Evolutionary conservation across 73 alveolate species (phyloP).

Genomic region (Tetrahymena thermophila): DNA sequence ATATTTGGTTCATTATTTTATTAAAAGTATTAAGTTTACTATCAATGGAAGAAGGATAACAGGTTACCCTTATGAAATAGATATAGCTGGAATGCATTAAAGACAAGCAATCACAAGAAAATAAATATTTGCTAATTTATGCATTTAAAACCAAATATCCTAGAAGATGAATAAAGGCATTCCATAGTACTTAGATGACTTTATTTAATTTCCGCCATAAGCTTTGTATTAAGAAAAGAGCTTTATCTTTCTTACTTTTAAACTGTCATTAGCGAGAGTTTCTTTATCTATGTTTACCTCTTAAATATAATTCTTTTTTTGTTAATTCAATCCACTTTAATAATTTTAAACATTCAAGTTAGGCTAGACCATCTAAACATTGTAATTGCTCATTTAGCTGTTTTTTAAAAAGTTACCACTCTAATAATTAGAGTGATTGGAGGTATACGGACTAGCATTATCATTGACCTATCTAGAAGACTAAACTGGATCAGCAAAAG

Average conservation of each 20-base stretch:
- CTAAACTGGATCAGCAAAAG: not conserved
- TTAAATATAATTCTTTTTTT: not conserved
- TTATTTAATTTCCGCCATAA: not conserved
- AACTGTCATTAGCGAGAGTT: not conserved
- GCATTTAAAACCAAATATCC: slow-evolving; percentile 42
- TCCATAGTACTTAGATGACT: not conserved
- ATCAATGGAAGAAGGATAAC: slow-evolving; percentile 56
- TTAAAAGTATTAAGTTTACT: not conserved
- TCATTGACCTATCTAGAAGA: not conserved
- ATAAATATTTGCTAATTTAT: slow-evolving; percentile 76
- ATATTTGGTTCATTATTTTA: not conserved
- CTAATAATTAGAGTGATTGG: not conserved
- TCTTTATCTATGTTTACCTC: not conserved
- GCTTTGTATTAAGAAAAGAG: not conserved
- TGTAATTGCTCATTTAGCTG: not conserved
- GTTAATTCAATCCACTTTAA: not conserved
- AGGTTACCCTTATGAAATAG: slow-evolving; percentile 84
- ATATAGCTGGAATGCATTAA: slow-evolving; percentile 69
- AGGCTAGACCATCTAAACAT: not conserved
- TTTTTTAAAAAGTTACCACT: not conserved
- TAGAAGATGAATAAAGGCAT: not conserved
- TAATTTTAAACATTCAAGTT: not conserved
- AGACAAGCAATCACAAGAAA: slow-evolving; percentile 74
- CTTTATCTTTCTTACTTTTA: not conserved
- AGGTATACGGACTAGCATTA: not conserved